phyloP scores from a whole-genome alignment of 306 rosid species.

The Morella rubra region DNA sequence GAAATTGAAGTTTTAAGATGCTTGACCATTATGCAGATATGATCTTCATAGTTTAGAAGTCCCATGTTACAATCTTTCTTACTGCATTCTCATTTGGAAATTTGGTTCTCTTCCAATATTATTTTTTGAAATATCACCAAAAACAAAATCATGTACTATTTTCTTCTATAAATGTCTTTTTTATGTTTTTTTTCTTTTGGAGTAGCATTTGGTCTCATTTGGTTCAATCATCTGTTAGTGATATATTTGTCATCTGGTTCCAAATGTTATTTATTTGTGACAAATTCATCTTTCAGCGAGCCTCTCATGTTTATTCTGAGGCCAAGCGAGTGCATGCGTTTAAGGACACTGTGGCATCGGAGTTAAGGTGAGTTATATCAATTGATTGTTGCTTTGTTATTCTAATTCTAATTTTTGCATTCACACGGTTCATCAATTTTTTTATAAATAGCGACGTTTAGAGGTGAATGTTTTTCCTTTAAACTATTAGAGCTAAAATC shows the following conservation, averaged over 20 bases:
- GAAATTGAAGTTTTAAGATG: background rate
- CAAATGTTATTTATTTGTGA: slow-evolving; percentile 24
- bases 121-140: background rate
- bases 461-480: background rate
- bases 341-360: slow-evolving; percentile 81
- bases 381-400: background rate
- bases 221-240: background rate
- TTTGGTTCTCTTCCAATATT: background rate
- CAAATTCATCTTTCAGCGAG: slow-evolving; percentile 56
- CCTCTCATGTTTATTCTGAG: slow-evolving; percentile 94
- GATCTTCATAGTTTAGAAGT: background rate
- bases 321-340: slow-evolving; percentile 88
- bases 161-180: background rate
- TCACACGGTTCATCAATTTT: background rate
- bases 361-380: slow-evolving; percentile 48
- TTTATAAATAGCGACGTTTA: background rate
- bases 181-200: background rate
- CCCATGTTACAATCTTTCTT: background rate
- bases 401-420: background rate
- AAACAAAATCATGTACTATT: background rate
- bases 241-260: slow-evolving; percentile 10
- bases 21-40: background rate
- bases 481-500: background rate
- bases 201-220: background rate
- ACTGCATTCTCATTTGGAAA: background rate